A percentile compares a stretch with the other conserved stretches of the same genome.
Conservation (phyloP, 2,329 filamentous ascomycete species). For the Lecanicillium sp. region DNA sequence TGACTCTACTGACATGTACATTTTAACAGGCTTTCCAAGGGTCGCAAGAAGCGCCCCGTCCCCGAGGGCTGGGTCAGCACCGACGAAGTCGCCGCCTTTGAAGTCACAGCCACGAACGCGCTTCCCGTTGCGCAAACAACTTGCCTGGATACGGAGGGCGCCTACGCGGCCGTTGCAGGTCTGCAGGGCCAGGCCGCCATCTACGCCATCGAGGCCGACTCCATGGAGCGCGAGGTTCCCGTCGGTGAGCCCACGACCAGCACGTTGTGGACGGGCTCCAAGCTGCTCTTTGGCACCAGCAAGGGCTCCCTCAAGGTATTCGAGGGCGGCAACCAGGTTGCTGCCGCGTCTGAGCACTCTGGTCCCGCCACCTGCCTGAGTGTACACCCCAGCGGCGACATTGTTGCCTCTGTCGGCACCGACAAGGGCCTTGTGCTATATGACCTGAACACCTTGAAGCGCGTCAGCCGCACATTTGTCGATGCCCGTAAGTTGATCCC, state of each 20-base stretch:
- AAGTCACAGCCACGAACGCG: slow-evolving; percentile 38
- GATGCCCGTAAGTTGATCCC: slow-evolving; percentile 60
- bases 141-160: slow-evolving; percentile 46
- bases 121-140: slow-evolving; percentile 44
- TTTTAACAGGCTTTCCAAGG: slow-evolving; percentile 69
- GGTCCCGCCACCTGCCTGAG: slow-evolving; percentile 73
- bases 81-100: slow-evolving; percentile 57
- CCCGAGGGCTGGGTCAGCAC: slow-evolving; percentile 78
- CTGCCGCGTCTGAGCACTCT: slow-evolving; percentile 72
- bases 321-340: slow-evolving; percentile 61
- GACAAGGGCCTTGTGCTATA: slow-evolving; percentile 95
- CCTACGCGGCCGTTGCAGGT: slow-evolving; percentile 68
- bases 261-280: slow-evolving; percentile 58
- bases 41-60: slow-evolving; percentile 80
- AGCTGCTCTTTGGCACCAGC: slow-evolving; percentile 66
- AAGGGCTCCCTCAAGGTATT: slow-evolving; percentile 78
- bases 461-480: slow-evolving; percentile 72
- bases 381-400: slow-evolving; percentile 73
- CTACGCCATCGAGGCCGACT: slow-evolving; percentile 65
- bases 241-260: slow-evolving; percentile 63
- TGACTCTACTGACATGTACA: slow-evolving; percentile 6
- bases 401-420: slow-evolving; percentile 79
- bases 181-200: slow-evolving; percentile 67
- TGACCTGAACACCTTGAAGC: slow-evolving; percentile 61
- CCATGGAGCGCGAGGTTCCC: slow-evolving; percentile 60